These are phyloP conservation scores for Chenopodium formosanum DNA, from an alignment of 148 eudicot genomes.

Conservation along the genomic window DNA sequence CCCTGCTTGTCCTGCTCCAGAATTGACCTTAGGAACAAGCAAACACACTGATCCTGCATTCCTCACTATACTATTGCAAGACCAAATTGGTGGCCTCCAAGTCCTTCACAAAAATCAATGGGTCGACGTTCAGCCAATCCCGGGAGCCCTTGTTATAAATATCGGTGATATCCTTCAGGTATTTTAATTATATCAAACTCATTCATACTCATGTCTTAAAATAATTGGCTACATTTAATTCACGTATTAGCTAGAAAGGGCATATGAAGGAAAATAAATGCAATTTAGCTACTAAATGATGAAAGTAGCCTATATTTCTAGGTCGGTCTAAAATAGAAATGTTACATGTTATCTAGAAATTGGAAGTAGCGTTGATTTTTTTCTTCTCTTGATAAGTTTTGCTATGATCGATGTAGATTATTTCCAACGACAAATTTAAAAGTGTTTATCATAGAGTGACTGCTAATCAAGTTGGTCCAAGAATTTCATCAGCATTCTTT, in stretches of 20 bases:
- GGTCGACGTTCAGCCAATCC: slow-evolving; percentile 42
- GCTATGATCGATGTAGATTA: slow-evolving; percentile 18
- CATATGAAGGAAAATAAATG: no score
- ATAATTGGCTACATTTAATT: no score
- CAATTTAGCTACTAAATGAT: no score
- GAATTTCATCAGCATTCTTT: slow-evolving; percentile 42
- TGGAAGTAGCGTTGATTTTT: no score
- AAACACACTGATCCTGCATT: slow-evolving; percentile 39
- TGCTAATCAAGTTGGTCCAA: slow-evolving; percentile 37
- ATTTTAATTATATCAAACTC: no score
- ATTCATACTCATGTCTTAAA: no score
- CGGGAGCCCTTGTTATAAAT: slow-evolving; percentile 40
- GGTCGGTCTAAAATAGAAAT: no score
- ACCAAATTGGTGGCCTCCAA: slow-evolving; percentile 47
- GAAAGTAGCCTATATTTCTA: no score
- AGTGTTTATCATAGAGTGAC: slow-evolving; percentile 40
- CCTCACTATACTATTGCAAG: slow-evolving; percentile 42
- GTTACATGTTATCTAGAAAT: no score
- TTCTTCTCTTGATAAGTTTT: not conserved
- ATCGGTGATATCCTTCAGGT: slow-evolving; percentile 49
- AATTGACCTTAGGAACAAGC: slow-evolving; percentile 38
- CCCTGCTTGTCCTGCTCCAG: slow-evolving; percentile 57
- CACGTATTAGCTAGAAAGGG: no score
- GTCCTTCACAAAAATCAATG: slow-evolving; percentile 42
- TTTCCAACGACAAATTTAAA: slow-evolving; percentile 35